Percentiles rank a stretch among this genome's conserved stretches.
Evolutionary conservation across 192 early-diverging fungal species (phyloP).

Genomic region (Dimargaris cristalligena): DNA sequence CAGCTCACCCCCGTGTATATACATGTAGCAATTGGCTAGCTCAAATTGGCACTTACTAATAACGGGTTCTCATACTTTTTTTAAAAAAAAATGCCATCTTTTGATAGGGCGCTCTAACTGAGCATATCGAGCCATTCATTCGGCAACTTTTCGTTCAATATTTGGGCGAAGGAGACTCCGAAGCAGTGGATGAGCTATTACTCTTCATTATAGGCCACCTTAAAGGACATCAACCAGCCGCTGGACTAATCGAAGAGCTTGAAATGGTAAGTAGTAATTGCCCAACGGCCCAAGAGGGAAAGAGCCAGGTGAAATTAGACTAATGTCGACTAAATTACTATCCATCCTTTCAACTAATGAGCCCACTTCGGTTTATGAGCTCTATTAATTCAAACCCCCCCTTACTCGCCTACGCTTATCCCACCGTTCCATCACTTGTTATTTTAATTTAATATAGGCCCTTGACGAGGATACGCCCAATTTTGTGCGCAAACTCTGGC

Average conservation of each 20-base stretch:
- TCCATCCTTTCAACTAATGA: background rate
- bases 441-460: slow-evolving; percentile 27
- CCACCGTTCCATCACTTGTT: background rate
- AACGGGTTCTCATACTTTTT: no score
- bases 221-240: slow-evolving; percentile 39
- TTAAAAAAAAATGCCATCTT: no score
- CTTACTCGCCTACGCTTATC: slow-evolving; percentile 4
- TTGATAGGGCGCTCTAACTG: slow-evolving; percentile 29
- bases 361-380: background rate
- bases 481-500: slow-evolving; percentile 82
- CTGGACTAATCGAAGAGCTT: slow-evolving; percentile 58
- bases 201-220: slow-evolving; percentile 66
- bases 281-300: background rate
- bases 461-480: slow-evolving; percentile 74
- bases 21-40: no score
- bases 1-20: no score
- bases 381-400: background rate
- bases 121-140: slow-evolving; percentile 58
- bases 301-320: slow-evolving; percentile 2
- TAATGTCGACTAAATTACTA: background rate
- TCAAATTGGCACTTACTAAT: no score
- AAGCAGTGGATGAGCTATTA: slow-evolving; percentile 41
- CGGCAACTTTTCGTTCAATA: slow-evolving; percentile 64
- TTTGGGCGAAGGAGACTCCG: slow-evolving; percentile 54
- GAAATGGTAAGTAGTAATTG: slow-evolving; percentile 34